A percentile compares a stretch with the other conserved stretches of the same genome.
phyloP scores from a whole-genome alignment of 768 basidiomycete genomes.

The Myochromella boudieri region DNA sequence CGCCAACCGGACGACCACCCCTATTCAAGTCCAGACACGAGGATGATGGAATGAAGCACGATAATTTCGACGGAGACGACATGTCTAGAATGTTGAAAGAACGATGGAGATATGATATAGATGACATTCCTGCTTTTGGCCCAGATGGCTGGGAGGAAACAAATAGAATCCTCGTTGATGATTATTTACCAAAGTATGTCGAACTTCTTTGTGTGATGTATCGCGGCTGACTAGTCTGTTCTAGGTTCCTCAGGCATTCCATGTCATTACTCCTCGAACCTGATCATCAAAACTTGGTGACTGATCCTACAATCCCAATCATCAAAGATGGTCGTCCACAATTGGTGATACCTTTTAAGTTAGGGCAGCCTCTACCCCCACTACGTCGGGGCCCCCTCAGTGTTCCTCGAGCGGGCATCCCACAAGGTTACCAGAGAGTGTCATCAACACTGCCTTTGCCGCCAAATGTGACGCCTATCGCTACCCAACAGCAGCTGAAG shows the following conservation, averaged over 20 bases:
- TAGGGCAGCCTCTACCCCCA: conserved; percentile 29
- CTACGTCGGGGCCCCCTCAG: conserved; percentile 26
- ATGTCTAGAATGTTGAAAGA: conserved; percentile 40
- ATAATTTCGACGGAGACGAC: conserved; percentile 32
- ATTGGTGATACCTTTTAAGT: conserved; percentile 48
- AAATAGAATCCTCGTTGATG: conserved; percentile 65
- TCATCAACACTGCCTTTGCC: background rate
- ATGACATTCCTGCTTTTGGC: conserved; percentile 55
- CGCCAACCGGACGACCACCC: conserved; percentile 22
- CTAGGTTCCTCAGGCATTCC: conserved; percentile 53
- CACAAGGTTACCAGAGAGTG: conserved; percentile 5
- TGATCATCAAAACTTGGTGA: conserved; percentile 49
- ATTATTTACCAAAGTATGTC: conserved; percentile 44
- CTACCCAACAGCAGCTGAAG: conserved; percentile 42
- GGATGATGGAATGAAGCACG: conserved; percentile 29
- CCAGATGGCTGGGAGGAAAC: conserved; percentile 65
- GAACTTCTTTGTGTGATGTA: background rate
- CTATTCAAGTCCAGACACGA: conserved; percentile 23
- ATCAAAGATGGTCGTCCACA: conserved; percentile 50
- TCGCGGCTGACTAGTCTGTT: background rate
- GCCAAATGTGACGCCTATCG: conserved; percentile 5
- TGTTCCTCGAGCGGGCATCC: conserved; percentile 15
- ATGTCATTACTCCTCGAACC: conserved; percentile 56
- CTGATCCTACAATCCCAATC: conserved; percentile 47
- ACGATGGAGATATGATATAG: conserved; percentile 67